Evolutionary conservation across 2,329 filamentous ascomycete species (phyloP).

Genomic region (Daldinia sp.): DNA sequence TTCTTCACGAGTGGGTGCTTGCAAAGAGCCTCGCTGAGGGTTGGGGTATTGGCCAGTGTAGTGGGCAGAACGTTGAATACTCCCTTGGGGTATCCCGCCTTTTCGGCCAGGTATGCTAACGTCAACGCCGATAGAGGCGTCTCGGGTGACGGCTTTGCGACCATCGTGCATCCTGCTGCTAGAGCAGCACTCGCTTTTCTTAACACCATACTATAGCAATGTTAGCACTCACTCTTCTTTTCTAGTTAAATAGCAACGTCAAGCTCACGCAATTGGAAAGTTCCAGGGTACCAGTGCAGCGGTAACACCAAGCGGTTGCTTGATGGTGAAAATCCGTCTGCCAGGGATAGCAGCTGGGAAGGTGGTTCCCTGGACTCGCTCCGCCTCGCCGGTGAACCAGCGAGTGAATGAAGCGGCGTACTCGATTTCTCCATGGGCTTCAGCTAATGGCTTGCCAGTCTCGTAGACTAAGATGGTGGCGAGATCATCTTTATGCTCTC

Average conservation of each 20-base stretch:
- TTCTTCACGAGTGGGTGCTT: conserved; percentile 61
- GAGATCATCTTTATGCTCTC: conserved; percentile 68
- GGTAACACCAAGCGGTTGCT: conserved; percentile 75
- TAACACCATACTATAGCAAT: conserved; percentile 61
- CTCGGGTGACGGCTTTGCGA: conserved; percentile 76
- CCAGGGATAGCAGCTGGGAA: conserved; percentile 67
- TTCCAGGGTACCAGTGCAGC: conserved; percentile 76
- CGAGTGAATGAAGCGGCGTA: conserved; percentile 62
- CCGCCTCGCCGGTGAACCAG: conserved; percentile 65
- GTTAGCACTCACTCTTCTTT: neutral
- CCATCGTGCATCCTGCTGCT: conserved; percentile 77
- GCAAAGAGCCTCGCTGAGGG: conserved; percentile 56
- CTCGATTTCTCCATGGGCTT: conserved; percentile 63
- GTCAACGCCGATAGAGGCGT: conserved; percentile 65
- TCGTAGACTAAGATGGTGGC: conserved; percentile 70
- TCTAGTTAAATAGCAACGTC: neutral
- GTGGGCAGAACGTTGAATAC: conserved; percentile 65
- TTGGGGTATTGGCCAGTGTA: conserved; percentile 54
- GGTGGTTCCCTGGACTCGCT: conserved; percentile 64
- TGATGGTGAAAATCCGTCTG: conserved; percentile 73
- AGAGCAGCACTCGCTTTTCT: conserved; percentile 73
- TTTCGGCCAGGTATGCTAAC: conserved; percentile 63
- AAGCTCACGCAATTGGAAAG: conserved; percentile 66
- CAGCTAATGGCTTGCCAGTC: conserved; percentile 64
- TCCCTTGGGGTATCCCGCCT: conserved; percentile 79